Base-by-base conservation (phyloP, 1,284 basidiomycete genomes). In the Malassezia cuniculi region DNA sequence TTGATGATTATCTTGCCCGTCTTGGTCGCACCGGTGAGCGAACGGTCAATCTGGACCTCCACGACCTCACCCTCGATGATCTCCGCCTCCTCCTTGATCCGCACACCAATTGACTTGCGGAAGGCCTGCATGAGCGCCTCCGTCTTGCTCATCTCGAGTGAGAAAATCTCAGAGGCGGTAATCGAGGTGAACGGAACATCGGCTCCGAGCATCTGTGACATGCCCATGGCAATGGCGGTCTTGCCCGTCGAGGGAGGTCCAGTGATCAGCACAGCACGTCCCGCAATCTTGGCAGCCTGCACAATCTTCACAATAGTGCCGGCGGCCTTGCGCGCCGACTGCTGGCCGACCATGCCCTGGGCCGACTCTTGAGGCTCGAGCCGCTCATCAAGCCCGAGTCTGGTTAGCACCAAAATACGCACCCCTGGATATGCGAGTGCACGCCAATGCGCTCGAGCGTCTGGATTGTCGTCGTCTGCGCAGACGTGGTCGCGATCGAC, bases 221-320 rank as follows among this genome's bases (percentile, higher is more conserved):
- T 95, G 44, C 85, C 85, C 73, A 95, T 78, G 7, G 89, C 89
- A 62, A 95, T 93, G 27, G 90, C 90, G 0, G 90, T 95, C 72
- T 95, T 97, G 36, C 90, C 90, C 2, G 86, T 87, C 31, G 84
- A 85, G 8, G 89, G 89, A 3, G 90, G 90, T 0, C 90, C 90
- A 12, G 89, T 87, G 68, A 95, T 93, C 39, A 95, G 73, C 70
- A 95, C 89, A 5, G 87, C 85, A 35, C 89, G 76, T 24, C 90
- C 90, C 0, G 89, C 85, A 66, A 97, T 95, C 38, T 80, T 76
- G 14, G 85, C 85, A 57, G 93, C 83, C 69, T 93, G 85, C 1
- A 97, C 87, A 87, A 97, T 93, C 71, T 84, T 89, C 57, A 95
- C 76, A 52, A 95, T 89, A 73, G 95, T 82, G 5, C 89, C 90